Conservation (phyloP, 257 asterid species). For the Nicotiana otophora region DNA sequence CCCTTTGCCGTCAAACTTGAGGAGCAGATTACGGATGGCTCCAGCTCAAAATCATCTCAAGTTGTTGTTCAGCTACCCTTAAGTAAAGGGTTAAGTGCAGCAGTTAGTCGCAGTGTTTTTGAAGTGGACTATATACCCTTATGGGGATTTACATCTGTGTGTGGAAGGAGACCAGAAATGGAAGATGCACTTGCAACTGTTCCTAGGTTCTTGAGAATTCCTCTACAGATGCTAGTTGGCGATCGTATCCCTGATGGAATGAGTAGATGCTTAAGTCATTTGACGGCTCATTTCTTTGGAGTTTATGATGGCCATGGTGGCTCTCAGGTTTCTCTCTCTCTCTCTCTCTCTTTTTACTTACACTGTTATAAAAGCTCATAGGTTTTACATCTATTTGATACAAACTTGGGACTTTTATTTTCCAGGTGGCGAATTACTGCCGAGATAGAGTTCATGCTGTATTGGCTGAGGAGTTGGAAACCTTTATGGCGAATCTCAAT, state of each 20-base stretch:
- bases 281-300: constrained; percentile 85
- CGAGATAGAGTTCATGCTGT: constrained; percentile 65
- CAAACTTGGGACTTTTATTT: background rate
- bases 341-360: background rate
- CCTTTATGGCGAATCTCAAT: constrained; percentile 25
- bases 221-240: constrained; percentile 54
- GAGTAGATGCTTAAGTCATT: constrained; percentile 45
- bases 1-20: constrained; percentile 25
- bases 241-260: constrained; percentile 44
- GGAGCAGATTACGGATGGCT: constrained; percentile 35
- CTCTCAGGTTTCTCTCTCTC: constrained; percentile 49
- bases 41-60: constrained; percentile 30
- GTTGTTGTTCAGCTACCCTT: constrained; percentile 24
- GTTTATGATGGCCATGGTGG: constrained; percentile 99
- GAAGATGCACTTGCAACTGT: constrained; percentile 65
- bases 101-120: constrained; percentile 55
- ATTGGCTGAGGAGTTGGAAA: constrained; percentile 59
- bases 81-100: constrained; percentile 31
- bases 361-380: background rate
- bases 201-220: constrained; percentile 68
- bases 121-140: constrained; percentile 83
- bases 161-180: constrained; percentile 96
- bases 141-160: constrained; percentile 82
- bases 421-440: constrained; percentile 87
- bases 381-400: background rate